Base-by-base conservation (phyloP, 768 basidiomycete species). In the Cystofilobasidium ferigula region DNA sequence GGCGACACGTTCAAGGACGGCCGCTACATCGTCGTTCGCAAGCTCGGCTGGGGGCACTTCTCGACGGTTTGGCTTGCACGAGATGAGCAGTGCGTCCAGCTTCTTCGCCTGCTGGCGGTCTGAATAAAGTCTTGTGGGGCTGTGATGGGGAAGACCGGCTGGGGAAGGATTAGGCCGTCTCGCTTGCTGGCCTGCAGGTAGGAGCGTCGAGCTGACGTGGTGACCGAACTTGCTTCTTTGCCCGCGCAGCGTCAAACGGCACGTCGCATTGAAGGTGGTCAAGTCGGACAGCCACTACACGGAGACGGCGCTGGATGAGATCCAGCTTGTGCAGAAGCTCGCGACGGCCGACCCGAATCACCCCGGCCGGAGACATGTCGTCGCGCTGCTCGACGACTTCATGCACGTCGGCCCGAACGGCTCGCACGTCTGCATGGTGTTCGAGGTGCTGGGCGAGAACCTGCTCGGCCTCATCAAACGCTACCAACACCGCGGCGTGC, bases 211-310 rank as follows among this genome's bases (percentile, higher is more conserved):
- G 32, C 32, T 35, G 26, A 56, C 54, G 34, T 13, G 18, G 20
- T 34, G 26, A 56, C 34, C 16, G 47, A 18, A 2, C 47, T 0
- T 48, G 51, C 35, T 3, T 67, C 32, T 26, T 36, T 13, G 4
- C 63, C 62, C 57, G 28, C 24, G 2, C 78, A 99, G 94, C 74
- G 81, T 91, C 78, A 85, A 88, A 71, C 88, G 91, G 57, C 95
- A 99, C 78, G 95, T 99, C 72, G 95, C 95, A 18, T 86, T 99
- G 75, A 99, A 99, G 78, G 89, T 99, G 73, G 95, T 99, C 76
- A 99, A 98, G 77, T 95, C 93, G 20, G 95, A 94, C 0, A 85
- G 86, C 0, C 82, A 95, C 57, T 99, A 99, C 77, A 99, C 94
- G 0, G 94, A 99, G 74, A 99, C 95, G 0, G 95, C 95, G 0